Evolutionary conservation across 331 rosid genomes (phyloP).

Genomic region (Cucumis variabilis): DNA sequence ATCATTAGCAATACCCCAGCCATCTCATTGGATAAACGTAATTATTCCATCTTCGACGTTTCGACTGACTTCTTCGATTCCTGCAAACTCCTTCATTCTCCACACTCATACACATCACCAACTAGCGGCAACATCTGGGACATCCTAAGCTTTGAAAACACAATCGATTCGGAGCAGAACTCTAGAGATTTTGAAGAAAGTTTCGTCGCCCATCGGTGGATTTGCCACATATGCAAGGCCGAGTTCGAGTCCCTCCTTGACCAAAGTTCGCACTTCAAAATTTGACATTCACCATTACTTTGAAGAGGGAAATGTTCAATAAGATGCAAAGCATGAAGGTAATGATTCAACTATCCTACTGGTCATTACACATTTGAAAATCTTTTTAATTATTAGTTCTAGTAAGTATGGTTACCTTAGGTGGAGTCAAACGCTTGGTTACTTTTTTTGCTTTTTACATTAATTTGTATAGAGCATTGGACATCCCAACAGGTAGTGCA

Average conservation of each 20-base stretch:
- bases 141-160: constrained; percentile 27
- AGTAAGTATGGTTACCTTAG: too few species aligned
- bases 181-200: constrained; percentile 42
- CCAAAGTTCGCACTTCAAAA: constrained; percentile 93
- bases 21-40: constrained; percentile 56
- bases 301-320: too few species aligned
- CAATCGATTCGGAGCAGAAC: constrained; percentile 38
- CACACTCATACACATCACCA: constrained; percentile 41
- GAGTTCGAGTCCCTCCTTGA: constrained; percentile 90
- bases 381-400: too few species aligned
- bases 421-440: background rate
- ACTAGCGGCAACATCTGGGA: constrained; percentile 34
- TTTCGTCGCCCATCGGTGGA: constrained; percentile 56
- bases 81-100: constrained; percentile 64
- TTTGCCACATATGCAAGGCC: constrained; percentile 87
- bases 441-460: too few species aligned
- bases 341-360: too few species aligned
- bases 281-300: constrained; percentile 95
- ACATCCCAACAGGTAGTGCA: background rate
- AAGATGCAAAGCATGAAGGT: too few species aligned
- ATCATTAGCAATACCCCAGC: constrained; percentile 8
- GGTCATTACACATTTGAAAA: too few species aligned
- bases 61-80: constrained; percentile 65
- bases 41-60: constrained; percentile 71
- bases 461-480: too few species aligned